These are phyloP conservation scores for Solanum medicagineum DNA, from an alignment of 257 asterid genomes.

Conservation along the genomic window DNA sequence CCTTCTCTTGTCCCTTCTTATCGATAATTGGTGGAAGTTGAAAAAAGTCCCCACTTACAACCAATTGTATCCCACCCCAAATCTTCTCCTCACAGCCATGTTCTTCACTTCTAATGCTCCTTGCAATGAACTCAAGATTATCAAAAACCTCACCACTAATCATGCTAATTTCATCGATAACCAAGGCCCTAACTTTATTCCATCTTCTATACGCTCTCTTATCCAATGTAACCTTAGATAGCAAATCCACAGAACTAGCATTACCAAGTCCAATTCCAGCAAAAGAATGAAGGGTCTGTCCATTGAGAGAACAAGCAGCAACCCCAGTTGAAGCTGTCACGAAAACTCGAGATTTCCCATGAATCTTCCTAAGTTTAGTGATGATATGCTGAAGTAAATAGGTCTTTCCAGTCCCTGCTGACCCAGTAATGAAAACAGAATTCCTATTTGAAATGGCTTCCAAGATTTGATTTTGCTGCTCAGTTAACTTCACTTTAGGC, in stretches of 20 bases:
- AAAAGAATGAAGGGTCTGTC: slow-evolving; percentile 53
- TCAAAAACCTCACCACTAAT: slow-evolving; percentile 40
- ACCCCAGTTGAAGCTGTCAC: slow-evolving; percentile 74
- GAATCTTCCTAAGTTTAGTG: slow-evolving; percentile 29
- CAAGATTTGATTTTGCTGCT: slow-evolving; percentile 44
- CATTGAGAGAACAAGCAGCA: slow-evolving; percentile 50
- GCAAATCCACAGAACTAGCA: slow-evolving; percentile 13
- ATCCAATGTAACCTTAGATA: slow-evolving; percentile 27
- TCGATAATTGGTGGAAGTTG: slow-evolving; percentile 48
- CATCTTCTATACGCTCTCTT: slow-evolving; percentile 36
- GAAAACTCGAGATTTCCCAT: slow-evolving; percentile 37
- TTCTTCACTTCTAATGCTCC: slow-evolving; percentile 15
- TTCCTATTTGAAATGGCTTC: slow-evolving; percentile 34
- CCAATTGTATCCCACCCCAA: slow-evolving; percentile 83
- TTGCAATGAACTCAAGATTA: slow-evolving; percentile 39
- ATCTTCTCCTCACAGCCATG: slow-evolving; percentile 1
- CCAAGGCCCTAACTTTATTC: slow-evolving; percentile 41
- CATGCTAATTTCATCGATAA: slow-evolving; percentile 69
- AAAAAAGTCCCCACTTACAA: slow-evolving; percentile 73
- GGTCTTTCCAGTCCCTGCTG: slow-evolving; percentile 80
- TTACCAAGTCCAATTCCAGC: slow-evolving; percentile 42
- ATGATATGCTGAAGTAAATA: slow-evolving; percentile 36
- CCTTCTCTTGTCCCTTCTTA: slow-evolving; percentile 12
- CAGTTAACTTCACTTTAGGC: slow-evolving; percentile 37
- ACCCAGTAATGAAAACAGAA: slow-evolving; percentile 64